A percentile compares a stretch with the other conserved stretches of the same genome.
These are phyloP conservation scores for Platanus orientalis DNA, from an alignment of 164 flowering plant genomes.

Conservation along the genomic window DNA sequence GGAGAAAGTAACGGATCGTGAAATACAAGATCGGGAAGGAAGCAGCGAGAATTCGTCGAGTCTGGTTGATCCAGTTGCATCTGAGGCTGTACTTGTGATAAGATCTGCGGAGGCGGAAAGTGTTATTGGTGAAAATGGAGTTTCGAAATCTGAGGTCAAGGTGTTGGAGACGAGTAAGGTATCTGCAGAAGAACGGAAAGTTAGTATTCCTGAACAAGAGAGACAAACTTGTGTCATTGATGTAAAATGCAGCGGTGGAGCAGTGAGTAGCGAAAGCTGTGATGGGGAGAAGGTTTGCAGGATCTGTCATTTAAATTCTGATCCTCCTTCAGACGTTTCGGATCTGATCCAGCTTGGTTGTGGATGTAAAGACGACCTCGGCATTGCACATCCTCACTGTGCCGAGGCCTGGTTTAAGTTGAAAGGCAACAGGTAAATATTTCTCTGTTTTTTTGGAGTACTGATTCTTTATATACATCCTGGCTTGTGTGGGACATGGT, in stretches of 20 bases:
- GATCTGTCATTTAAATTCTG: too few species aligned
- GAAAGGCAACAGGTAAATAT: too few species aligned
- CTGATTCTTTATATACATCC: background rate
- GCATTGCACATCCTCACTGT: constrained; percentile 61
- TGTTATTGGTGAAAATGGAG: constrained; percentile 10
- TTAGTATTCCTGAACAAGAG: constrained; percentile 16
- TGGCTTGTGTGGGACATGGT: background rate
- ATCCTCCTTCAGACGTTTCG: constrained; percentile 26
- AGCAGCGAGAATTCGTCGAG: constrained; percentile 2
- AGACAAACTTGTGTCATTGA: constrained; percentile 35
- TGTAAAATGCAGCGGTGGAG: constrained; percentile 23
- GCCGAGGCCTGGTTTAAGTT: too few species aligned
- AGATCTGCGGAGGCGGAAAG: constrained; percentile 10
- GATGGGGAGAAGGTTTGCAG: too few species aligned
- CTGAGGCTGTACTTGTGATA: constrained; percentile 20
- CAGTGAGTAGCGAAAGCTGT: constrained; percentile 24
- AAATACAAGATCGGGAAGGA: background rate
- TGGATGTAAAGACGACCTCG: constrained; percentile 81
- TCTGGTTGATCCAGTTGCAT: background rate
- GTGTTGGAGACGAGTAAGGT: constrained; percentile 18
- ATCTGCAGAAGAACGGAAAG: constrained; percentile 14
- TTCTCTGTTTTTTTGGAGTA: too few species aligned
- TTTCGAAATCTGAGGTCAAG: constrained; percentile 5
- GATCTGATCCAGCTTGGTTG: too few species aligned
- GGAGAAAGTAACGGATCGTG: constrained; percentile 14